Conservation (phyloP, 352 stramenopile species). For the Phytopythium vexans region DNA sequence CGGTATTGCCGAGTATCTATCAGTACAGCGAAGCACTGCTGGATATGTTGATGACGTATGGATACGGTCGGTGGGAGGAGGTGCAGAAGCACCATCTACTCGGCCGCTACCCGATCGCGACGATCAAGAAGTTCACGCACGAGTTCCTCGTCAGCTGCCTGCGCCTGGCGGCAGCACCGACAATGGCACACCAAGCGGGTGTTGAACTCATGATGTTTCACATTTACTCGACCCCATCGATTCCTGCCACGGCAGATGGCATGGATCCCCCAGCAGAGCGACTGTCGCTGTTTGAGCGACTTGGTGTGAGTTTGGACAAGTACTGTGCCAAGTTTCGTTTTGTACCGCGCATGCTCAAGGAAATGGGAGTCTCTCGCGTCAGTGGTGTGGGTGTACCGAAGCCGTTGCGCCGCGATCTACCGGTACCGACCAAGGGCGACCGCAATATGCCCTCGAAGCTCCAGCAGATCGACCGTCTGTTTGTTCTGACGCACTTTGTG, state of each 20-base stretch:
- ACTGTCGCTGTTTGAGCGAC: neutral
- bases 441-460: conserved; percentile 44
- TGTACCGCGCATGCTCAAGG: conserved; percentile 33
- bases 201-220: conserved; percentile 2
- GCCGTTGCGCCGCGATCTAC: conserved; percentile 8
- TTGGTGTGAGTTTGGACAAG: conserved; percentile 7
- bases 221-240: neutral
- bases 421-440: conserved; percentile 3
- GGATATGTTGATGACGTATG: conserved; percentile 57
- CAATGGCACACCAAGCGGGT: neutral
- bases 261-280: neutral
- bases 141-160: conserved; percentile 51
- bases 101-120: conserved; percentile 31
- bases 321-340: conserved; percentile 46
- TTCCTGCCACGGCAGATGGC: neutral
- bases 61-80: conserved; percentile 84
- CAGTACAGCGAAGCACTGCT: conserved; percentile 36
- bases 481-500: conserved; percentile 37
- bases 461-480: conserved; percentile 75
- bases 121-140: conserved; percentile 44
- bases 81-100: conserved; percentile 43
- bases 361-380: conserved; percentile 26
- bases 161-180: conserved; percentile 33
- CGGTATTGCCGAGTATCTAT: conserved; percentile 22
- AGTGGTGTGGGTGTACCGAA: conserved; percentile 19